phyloP scores from a whole-genome alignment of 2,329 filamentous ascomycete genomes.

The Decorospora gaudefroyi region DNA sequence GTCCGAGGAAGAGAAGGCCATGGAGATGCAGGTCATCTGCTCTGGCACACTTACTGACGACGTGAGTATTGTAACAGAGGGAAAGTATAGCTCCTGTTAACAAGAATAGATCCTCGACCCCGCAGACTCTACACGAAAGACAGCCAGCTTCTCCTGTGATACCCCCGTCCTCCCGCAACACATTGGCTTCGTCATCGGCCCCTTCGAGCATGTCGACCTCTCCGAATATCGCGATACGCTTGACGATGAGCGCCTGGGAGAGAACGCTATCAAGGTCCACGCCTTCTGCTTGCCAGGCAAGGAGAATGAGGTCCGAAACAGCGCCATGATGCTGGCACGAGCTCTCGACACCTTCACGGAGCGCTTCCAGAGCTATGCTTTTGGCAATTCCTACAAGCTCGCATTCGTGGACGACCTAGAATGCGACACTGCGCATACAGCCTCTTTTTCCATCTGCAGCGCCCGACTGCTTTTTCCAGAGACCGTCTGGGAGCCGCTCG shows the following conservation, averaged over 20 bases:
- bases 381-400: slow-evolving; percentile 80
- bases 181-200: slow-evolving; percentile 90
- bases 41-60: slow-evolving; percentile 89
- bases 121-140: slow-evolving; percentile 79
- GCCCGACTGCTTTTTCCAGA: slow-evolving; percentile 82
- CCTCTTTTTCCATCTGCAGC: slow-evolving; percentile 86
- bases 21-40: slow-evolving; percentile 89
- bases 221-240: slow-evolving; percentile 87
- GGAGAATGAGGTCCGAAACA: slow-evolving; percentile 80
- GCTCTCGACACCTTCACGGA: slow-evolving; percentile 91
- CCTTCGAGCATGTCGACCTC: slow-evolving; percentile 91
- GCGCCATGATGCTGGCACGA: slow-evolving; percentile 78
- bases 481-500: slow-evolving; percentile 81
- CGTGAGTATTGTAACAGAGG: slow-evolving; percentile 38
- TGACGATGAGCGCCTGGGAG: slow-evolving; percentile 86
- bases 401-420: slow-evolving; percentile 92
- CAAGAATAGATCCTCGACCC: slow-evolving; percentile 64
- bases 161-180: slow-evolving; percentile 78
- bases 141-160: slow-evolving; percentile 76
- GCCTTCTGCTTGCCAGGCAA: slow-evolving; percentile 89
- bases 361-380: slow-evolving; percentile 88
- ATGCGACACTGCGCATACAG: slow-evolving; percentile 73
- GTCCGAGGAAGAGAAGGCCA: slow-evolving; percentile 77
- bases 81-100: slow-evolving; percentile 12
- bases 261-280: slow-evolving; percentile 84